Percentiles rank a stretch among this genome's conserved stretches.
phyloP scores from a whole-genome alignment of 148 eudicot genomes.

The Nyssa sinensis region DNA sequence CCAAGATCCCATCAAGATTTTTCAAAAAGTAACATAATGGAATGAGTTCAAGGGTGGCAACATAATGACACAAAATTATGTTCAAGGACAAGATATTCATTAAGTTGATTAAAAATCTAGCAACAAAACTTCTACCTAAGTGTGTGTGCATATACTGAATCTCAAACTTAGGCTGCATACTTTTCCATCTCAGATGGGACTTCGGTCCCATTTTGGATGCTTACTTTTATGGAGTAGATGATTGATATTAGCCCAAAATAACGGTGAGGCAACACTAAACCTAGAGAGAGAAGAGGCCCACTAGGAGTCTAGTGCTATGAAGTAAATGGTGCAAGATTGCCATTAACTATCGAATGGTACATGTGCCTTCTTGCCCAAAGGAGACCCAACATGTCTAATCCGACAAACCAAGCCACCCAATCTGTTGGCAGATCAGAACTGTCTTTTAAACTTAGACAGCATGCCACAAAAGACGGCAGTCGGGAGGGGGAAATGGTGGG shows the following conservation, averaged over 20 bases:
- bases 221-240: too few relatives aligned
- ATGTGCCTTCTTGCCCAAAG: background rate
- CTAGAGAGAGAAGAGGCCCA: background rate
- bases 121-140: too few relatives aligned
- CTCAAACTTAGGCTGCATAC: too few relatives aligned
- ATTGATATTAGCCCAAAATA: background rate
- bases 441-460: background rate
- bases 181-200: too few relatives aligned
- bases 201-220: too few relatives aligned
- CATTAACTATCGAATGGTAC: background rate
- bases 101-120: too few relatives aligned
- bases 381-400: background rate
- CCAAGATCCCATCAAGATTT: background rate
- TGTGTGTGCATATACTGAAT: too few relatives aligned
- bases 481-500: constrained; percentile 6
- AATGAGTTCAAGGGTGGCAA: background rate
- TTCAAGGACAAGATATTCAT: background rate
- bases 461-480: background rate
- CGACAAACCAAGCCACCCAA: background rate
- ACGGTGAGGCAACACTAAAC: background rate
- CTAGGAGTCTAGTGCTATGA: background rate
- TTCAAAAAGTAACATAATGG: background rate
- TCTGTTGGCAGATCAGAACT: background rate
- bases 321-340: background rate
- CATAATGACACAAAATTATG: too few relatives aligned